A percentile compares a stretch with the other conserved stretches of the same genome.
These are phyloP conservation scores for Paecilomyces variotii DNA, from an alignment of 2,329 filamentous ascomycete genomes.

Conservation along the genomic window DNA sequence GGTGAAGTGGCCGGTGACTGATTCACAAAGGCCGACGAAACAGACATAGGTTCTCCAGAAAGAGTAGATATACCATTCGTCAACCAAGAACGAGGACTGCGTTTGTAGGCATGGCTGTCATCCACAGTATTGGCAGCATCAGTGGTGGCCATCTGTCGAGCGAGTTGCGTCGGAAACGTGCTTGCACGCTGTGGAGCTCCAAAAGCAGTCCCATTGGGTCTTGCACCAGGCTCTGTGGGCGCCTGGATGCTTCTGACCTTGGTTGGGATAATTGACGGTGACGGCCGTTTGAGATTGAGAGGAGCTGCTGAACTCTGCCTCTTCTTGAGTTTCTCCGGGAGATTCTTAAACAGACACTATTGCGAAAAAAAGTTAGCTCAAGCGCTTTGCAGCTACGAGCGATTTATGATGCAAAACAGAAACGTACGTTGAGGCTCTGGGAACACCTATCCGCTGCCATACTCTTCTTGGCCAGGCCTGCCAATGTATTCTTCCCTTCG, in stretches of 20 bases:
- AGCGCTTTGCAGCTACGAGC: background rate
- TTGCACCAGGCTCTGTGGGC: constrained; percentile 12
- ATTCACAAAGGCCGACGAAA: background rate
- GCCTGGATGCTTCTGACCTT: constrained; percentile 10
- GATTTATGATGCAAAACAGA: background rate
- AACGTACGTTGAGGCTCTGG: constrained; percentile 62
- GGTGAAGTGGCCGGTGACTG: background rate
- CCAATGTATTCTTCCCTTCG: constrained; percentile 75
- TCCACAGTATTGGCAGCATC: constrained; percentile 21
- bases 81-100: constrained; percentile 1
- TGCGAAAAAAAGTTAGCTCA: background rate
- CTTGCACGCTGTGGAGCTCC: constrained; percentile 25
- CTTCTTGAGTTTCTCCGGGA: constrained; percentile 64
- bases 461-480: constrained; percentile 70
- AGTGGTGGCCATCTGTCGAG: constrained; percentile 9
- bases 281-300: constrained; percentile 43
- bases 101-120: constrained; percentile 12
- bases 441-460: constrained; percentile 85
- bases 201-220: constrained; percentile 6
- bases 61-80: constrained; percentile 4
- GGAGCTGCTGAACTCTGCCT: constrained; percentile 36
- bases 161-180: constrained; percentile 31
- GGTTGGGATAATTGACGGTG: constrained; percentile 19
- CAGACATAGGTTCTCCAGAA: background rate
- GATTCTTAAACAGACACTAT: constrained; percentile 72